Evolutionary conservation across 371 early-diverging fungal species (phyloP), one percentile per base, ranked within the genome.

Genomic region (Apophysomyces elegans): DNA sequence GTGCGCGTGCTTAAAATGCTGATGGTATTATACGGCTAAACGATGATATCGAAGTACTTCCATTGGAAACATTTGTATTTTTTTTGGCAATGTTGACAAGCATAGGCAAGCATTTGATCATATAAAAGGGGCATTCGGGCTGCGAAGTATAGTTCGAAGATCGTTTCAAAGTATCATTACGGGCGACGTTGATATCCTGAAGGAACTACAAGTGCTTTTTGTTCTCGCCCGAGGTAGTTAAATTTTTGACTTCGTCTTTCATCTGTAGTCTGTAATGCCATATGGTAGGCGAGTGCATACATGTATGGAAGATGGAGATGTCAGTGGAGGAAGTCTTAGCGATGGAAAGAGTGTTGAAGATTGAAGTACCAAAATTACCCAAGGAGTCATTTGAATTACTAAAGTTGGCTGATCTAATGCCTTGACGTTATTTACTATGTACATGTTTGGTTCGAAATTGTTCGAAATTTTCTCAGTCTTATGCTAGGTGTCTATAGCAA

Each of bases 21-120:
- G 50, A 50, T 50, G 26, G 50, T 50, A 50, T 50, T 50, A 21
- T 18, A 50, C 50, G 50, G 21, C n/a, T 50, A 50, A 21, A 18
- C 21, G 50, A 50, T 18, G 26, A 50, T 50, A 50, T 50, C 21
- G 50, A 50, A 50, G 21, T 50, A 50, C 50, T 50, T n/a, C 50
- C 18, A 18, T 50, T 50, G 50, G 50, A 50, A 26, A 50, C 50
- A 50, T 50, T n/a, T n/a, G n/a, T n/a, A n/a, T 8, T 5, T 9
- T 21, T 18, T 50, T 50, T 50, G 7, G 9, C 9, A 50, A 18
- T 50, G 9, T 35, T 26, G 50, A 50, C 50, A 50, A 50, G 21
- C 50, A 8, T 18, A 50, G 50, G 21, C 50, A 50, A 5, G 50
- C 50, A 9, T 50, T 50, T 9, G 50, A 50, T 9, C 50, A 50